phyloP scores from a whole-genome alignment of 73 alveolate species.

The Stentor roeselii region DNA sequence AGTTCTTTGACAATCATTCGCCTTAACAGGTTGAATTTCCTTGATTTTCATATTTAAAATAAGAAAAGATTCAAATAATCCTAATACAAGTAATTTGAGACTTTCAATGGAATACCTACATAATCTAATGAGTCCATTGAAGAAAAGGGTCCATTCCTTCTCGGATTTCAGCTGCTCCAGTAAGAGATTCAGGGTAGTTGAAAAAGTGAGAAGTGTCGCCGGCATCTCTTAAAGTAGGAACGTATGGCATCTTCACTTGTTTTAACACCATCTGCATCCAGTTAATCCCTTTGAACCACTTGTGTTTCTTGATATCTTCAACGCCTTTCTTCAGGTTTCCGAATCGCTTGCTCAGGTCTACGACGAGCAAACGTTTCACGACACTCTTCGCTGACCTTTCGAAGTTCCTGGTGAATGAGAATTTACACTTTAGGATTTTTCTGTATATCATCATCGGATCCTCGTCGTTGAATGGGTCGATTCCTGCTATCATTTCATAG shows the following conservation, averaged over 20 bases:
- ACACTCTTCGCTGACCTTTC: slow-evolving; percentile 77
- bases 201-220: slow-evolving; percentile 72
- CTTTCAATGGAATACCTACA: too few relatives aligned
- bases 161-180: slow-evolving; percentile 63
- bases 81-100: too few relatives aligned
- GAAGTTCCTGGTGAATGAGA: slow-evolving; percentile 72
- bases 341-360: slow-evolving; percentile 75
- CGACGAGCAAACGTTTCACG: slow-evolving; percentile 77
- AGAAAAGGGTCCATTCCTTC: slow-evolving; percentile 81
- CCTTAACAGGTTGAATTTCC: too few relatives aligned
- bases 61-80: too few relatives aligned
- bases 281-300: slow-evolving; percentile 72
- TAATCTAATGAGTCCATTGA: too few relatives aligned
- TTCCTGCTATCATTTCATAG: slow-evolving; percentile 84
- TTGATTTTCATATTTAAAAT: too few relatives aligned
- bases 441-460: slow-evolving; percentile 79
- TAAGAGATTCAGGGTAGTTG: slow-evolving; percentile 79
- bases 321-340: slow-evolving; percentile 79
- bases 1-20: too few relatives aligned
- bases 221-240: slow-evolving; percentile 75
- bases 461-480: slow-evolving; percentile 83
- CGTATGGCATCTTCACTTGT: slow-evolving; percentile 68
- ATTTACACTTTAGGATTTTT: slow-evolving; percentile 74
- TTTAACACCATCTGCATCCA: slow-evolving; percentile 60
- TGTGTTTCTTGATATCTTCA: slow-evolving; percentile 72